Evolutionary conservation across 1,139 yeast genomes (phyloP).

Genomic region (Yamadazyma oceani): DNA sequence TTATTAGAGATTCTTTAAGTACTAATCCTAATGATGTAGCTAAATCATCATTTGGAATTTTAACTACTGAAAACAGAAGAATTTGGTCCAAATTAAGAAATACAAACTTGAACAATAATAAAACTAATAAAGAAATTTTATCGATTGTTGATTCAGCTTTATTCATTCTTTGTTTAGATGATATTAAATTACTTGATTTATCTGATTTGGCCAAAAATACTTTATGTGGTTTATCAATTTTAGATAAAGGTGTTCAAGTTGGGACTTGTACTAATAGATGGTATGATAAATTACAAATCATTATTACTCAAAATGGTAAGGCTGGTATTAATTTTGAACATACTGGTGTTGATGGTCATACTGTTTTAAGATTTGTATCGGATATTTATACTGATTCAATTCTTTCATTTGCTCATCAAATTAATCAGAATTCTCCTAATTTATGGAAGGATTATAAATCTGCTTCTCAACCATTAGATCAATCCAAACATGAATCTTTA

Average conservation of each 20-base stretch:
- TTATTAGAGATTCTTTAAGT: constrained; percentile 66
- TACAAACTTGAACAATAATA: constrained; percentile 41
- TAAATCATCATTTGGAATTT: constrained; percentile 81
- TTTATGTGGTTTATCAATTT: constrained; percentile 80
- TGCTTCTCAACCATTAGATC: constrained; percentile 10
- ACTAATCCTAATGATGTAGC: constrained; percentile 69
- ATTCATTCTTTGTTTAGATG: constrained; percentile 80
- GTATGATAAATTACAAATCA: constrained; percentile 90
- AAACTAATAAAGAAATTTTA: constrained; percentile 66
- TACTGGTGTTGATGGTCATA: constrained; percentile 95
- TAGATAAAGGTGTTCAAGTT: constrained; percentile 82
- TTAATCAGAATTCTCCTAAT: constrained; percentile 79
- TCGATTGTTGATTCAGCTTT: constrained; percentile 76
- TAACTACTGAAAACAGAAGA: constrained; percentile 85
- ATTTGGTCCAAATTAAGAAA: constrained; percentile 79
- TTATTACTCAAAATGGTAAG: constrained; percentile 86
- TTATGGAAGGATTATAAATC: constrained; percentile 51
- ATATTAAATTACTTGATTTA: constrained; percentile 64
- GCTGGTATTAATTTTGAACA: constrained; percentile 95
- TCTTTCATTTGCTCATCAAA: constrained; percentile 78
- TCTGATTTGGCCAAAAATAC: constrained; percentile 75
- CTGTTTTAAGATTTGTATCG: constrained; percentile 82
- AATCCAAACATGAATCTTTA: constrained; percentile 25
- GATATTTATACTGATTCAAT: constrained; percentile 92
- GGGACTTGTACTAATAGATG: constrained; percentile 95